A percentile compares a stretch with the other conserved stretches of the same genome.
Conservation (phyloP, 1,284 basidiomycete species). For the Trichosporon ovoides region DNA sequence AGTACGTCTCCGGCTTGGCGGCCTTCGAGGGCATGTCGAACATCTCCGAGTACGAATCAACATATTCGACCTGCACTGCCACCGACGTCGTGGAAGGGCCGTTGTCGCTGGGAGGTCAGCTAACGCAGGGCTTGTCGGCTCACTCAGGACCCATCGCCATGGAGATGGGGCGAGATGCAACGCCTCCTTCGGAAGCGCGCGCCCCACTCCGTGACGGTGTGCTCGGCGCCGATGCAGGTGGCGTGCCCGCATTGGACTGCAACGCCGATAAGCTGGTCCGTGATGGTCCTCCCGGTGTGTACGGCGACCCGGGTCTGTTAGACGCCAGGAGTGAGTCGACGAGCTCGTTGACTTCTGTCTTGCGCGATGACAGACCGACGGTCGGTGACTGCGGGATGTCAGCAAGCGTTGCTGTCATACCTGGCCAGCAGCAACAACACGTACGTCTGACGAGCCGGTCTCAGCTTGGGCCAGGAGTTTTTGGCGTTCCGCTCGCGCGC, state of each 20-base stretch:
- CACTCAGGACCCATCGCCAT: background rate
- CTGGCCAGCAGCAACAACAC: background rate
- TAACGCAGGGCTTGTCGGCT: background rate
- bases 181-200: background rate
- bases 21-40: slow-evolving; percentile 78
- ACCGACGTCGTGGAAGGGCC: background rate
- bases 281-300: background rate
- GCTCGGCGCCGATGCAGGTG: slow-evolving; percentile 59
- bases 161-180: background rate
- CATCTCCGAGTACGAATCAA: slow-evolving; percentile 79
- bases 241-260: slow-evolving; percentile 4
- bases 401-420: background rate
- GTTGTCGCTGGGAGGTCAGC: background rate
- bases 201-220: slow-evolving; percentile 53
- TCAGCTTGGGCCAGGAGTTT: slow-evolving; percentile 30
- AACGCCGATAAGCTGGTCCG: background rate
- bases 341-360: slow-evolving; percentile 62
- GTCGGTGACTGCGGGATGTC: slow-evolving; percentile 17
- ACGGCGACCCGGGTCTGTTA: slow-evolving; percentile 16
- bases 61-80: slow-evolving; percentile 59
- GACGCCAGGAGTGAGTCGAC: slow-evolving; percentile 58
- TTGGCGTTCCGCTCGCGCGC: slow-evolving; percentile 44
- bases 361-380: slow-evolving; percentile 29
- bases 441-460: background rate
- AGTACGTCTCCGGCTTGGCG: slow-evolving; percentile 58